These are phyloP conservation scores for Biscogniauxia mediterranea DNA, from an alignment of 2,329 filamentous ascomycete genomes.

Conservation along the genomic window DNA sequence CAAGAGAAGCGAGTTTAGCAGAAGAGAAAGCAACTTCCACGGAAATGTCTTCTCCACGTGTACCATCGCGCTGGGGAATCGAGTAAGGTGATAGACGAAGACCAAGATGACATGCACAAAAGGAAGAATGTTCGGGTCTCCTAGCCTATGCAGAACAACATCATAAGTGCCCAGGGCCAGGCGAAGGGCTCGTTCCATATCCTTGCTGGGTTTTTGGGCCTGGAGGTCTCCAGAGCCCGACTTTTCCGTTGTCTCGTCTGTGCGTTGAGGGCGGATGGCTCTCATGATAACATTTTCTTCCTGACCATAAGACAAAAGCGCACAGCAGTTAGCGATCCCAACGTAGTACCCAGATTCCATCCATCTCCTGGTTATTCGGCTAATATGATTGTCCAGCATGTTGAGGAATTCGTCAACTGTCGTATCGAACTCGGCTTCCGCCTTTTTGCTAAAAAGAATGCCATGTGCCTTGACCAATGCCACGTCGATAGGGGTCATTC, in stretches of 20 bases:
- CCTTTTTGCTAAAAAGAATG: conserved; percentile 57
- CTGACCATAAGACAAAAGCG: conserved; percentile 52
- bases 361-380: conserved; percentile 49
- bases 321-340: conserved; percentile 54
- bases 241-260: conserved; percentile 27
- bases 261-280: conserved; percentile 32
- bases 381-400: conserved; percentile 58
- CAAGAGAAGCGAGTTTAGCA: conserved; percentile 40
- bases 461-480: conserved; percentile 64
- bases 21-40: conserved; percentile 49
- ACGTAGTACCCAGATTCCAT: conserved; percentile 54
- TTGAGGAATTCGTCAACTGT: conserved; percentile 49
- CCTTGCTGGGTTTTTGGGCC: conserved; percentile 9
- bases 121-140: conserved; percentile 58
- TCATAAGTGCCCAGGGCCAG: conserved; percentile 27
- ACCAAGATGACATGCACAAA: conserved; percentile 62
- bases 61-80: conserved; percentile 40
- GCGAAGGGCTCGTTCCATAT: conserved; percentile 23
- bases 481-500: conserved; percentile 50
- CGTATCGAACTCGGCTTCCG: conserved; percentile 44
- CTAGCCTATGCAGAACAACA: conserved; percentile 49
- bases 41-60: conserved; percentile 46
- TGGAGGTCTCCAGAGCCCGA: conserved; percentile 22
- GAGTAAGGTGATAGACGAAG: conserved; percentile 51
- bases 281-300: conserved; percentile 47